Base-by-base conservation (phyloP, 1,284 basidiomycete genomes). In the Polyporus tsugae region DNA sequence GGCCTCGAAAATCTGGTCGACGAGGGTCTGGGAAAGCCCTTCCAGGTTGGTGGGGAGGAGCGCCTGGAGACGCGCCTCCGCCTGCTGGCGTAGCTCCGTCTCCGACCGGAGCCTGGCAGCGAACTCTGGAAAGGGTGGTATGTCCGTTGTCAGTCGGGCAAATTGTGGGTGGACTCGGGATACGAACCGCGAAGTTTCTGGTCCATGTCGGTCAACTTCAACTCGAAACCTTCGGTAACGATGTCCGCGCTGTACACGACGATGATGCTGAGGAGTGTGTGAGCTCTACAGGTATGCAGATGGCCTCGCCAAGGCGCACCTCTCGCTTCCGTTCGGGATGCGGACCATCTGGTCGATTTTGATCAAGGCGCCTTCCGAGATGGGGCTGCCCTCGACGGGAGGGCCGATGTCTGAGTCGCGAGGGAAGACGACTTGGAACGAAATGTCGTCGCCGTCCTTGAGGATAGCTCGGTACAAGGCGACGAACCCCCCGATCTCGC, bases 311-410 rank as follows among this genome's bases (percentile, higher is more conserved):
- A 41, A 10, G 7, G n/a, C 38, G 39, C 29, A 52, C 58, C 42
- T 38, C 13, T 22, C 29, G 9, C 35, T 22, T 38, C 53, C 60
- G 25, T 58, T 7, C 17, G 60, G 60, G 41, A 66, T 29, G 60
- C 65, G 65, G 60, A 62, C 41, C 60, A 66, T 66, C 35, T 46
- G 60, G 53, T 57, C 38, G 53, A 66, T n/a, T 41, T 52, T 62
- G 49, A 66, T 62, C n/a, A 58, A 22, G 41, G 61, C 33, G 33
- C 41, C 53, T 4, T 6, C 52, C 11, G 6, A 6, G 60, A 62
- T 6, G 17, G 11, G 7, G 35, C 6, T n/a, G 6, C n/a, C 35
- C 15, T 4, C 33, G 36, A 19, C 29, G 55, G 55, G 29, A 15
- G 15, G 29, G 29, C 46, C 49, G 42, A 60, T 39, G 29, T 46